Evolutionary conservation across 306 rosid genomes (phyloP).

Genomic region (Potentilla sterilis): DNA sequence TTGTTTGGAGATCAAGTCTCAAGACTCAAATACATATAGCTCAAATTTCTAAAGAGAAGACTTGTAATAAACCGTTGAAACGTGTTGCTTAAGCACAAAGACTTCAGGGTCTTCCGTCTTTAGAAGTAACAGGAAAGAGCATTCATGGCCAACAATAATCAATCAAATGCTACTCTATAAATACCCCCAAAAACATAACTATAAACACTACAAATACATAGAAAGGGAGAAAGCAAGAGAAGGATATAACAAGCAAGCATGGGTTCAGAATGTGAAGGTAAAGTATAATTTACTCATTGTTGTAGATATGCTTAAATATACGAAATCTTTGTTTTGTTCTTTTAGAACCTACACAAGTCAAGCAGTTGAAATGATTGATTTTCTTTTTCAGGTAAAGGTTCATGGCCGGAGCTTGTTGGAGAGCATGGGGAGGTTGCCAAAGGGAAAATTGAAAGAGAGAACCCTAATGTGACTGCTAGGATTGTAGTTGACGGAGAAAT

Average conservation of each 20-base stretch:
- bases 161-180: background rate
- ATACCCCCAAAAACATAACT: background rate
- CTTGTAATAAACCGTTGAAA: background rate
- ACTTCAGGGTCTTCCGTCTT: no score
- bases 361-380: background rate
- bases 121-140: no score
- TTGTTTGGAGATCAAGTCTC: background rate
- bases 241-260: background rate
- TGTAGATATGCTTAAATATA: no score
- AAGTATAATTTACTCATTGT: background rate
- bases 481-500: slow-evolving; percentile 30
- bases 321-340: no score
- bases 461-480: slow-evolving; percentile 35
- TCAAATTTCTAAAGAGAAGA: background rate
- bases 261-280: slow-evolving; percentile 20
- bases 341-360: background rate
- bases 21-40: background rate
- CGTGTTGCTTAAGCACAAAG: background rate
- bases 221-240: background rate
- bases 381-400: slow-evolving; percentile 18
- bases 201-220: background rate
- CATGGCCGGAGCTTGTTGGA: slow-evolving; percentile 58
- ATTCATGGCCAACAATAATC: background rate
- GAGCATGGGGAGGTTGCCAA: slow-evolving; percentile 38
- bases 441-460: slow-evolving; percentile 44